Percentiles rank a stretch among this genome's conserved stretches.
Conservation (phyloP, 345 rosid species). For the Eucalyptus brandiana region DNA sequence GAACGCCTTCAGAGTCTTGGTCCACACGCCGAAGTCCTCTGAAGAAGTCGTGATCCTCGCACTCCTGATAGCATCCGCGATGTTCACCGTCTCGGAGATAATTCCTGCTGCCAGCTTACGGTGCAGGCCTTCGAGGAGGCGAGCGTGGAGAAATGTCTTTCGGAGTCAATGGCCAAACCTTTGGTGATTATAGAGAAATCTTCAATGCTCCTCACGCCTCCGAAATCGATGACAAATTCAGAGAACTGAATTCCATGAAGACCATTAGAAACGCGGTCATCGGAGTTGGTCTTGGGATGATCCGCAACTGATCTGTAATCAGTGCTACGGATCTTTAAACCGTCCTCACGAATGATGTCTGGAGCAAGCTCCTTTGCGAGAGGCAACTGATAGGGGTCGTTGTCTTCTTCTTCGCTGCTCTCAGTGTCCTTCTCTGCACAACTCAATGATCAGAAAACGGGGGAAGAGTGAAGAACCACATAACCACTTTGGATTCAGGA, state of each 20-base stretch:
- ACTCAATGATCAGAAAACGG: neutral
- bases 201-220: constrained; percentile 4
- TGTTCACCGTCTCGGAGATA: constrained; percentile 27
- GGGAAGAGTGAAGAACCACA: neutral
- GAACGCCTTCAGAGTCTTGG: constrained; percentile 35
- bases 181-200: constrained; percentile 13
- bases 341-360: neutral
- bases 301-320: neutral
- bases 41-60: constrained; percentile 11
- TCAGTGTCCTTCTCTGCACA: neutral
- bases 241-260: neutral
- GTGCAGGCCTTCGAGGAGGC: constrained; percentile 27
- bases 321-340: neutral
- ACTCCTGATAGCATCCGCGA: constrained; percentile 28
- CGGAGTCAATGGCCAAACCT: constrained; percentile 11
- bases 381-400: neutral
- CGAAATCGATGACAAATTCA: constrained; percentile 1
- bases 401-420: neutral
- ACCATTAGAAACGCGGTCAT: neutral
- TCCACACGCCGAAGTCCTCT: constrained; percentile 27
- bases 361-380: neutral
- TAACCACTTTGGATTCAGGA: neutral
- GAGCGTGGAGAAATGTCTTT: constrained; percentile 17
- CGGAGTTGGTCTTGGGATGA: neutral
- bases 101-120: constrained; percentile 33